These are phyloP conservation scores for Diaporthe citri DNA, from an alignment of 2,329 filamentous ascomycete species.

Conservation along the genomic window DNA sequence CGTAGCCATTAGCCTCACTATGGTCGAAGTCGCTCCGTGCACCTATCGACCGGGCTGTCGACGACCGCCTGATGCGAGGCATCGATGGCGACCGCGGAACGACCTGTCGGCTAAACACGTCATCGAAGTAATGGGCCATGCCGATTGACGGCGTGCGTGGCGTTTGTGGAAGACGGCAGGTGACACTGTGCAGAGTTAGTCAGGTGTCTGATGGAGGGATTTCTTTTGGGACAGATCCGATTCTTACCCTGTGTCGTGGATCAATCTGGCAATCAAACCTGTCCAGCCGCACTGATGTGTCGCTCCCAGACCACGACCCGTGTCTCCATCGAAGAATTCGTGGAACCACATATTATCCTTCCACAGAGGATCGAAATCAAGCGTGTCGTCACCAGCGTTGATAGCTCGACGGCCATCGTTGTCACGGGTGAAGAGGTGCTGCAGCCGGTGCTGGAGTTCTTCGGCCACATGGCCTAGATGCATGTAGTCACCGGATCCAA, in stretches of 20 bases:
- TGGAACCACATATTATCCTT: conserved; percentile 96
- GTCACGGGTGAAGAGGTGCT: conserved; percentile 88
- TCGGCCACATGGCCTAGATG: conserved; percentile 95
- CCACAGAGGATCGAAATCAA: conserved; percentile 95
- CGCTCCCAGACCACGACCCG: conserved; percentile 87
- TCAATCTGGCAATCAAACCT: conserved; percentile 94
- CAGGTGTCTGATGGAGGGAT: background rate
- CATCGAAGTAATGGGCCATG: conserved; percentile 95
- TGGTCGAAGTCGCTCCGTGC: conserved; percentile 82
- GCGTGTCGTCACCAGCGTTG: conserved; percentile 84
- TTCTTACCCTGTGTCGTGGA: conserved; percentile 94
- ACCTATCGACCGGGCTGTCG: conserved; percentile 86
- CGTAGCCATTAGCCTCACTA: conserved; percentile 58
- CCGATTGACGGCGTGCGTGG: conserved; percentile 87
- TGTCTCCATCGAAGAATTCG: conserved; percentile 97
- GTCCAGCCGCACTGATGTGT: conserved; percentile 98
- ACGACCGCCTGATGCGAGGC: conserved; percentile 78
- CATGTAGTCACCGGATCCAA: conserved; percentile 93
- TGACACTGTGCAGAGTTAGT: conserved; percentile 73
- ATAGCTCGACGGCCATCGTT: conserved; percentile 90
- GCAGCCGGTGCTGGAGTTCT: conserved; percentile 92
- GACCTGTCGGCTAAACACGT: conserved; percentile 77
- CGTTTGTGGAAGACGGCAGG: conserved; percentile 91
- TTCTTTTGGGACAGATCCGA: background rate
- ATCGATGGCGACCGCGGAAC: conserved; percentile 54